A percentile compares a stretch with the other conserved stretches of the same genome.
Evolutionary conservation across 208 protist genomes (phyloP).

Genomic region (Leishmania aethiopica): DNA sequence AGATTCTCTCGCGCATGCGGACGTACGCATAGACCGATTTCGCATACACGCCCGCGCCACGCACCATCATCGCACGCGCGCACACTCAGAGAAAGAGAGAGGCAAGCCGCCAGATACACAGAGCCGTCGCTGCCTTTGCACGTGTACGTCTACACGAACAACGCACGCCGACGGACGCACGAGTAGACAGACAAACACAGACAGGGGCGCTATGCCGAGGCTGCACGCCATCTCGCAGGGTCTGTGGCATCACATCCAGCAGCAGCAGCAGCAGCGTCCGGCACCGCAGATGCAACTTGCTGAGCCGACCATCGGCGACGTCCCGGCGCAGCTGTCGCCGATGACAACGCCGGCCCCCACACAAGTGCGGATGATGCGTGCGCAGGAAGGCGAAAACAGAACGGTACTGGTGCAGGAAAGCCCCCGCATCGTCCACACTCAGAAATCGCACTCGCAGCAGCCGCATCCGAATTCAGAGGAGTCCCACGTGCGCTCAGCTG

Average conservation of each 20-base stretch:
- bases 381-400: neutral
- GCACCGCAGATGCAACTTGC: neutral
- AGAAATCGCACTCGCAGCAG: neutral
- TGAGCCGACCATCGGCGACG: neutral
- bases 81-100: neutral
- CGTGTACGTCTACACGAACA: neutral
- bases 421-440: neutral
- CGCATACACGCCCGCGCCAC: neutral
- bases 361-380: neutral
- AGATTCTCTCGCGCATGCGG: neutral
- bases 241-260: neutral
- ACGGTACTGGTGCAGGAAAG: neutral
- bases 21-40: neutral
- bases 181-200: neutral
- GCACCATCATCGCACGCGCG: neutral
- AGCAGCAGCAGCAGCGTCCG: neutral
- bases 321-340: neutral
- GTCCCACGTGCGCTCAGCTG: neutral
- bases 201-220: neutral
- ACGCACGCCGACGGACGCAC: neutral
- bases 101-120: neutral
- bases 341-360: neutral
- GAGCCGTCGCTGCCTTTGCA: neutral
- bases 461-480: neutral
- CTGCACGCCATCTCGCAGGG: slow-evolving; percentile 1